These are phyloP conservation scores for Backusella macrospora DNA, from an alignment of 192 early-diverging fungal species.

Conservation along the genomic window DNA sequence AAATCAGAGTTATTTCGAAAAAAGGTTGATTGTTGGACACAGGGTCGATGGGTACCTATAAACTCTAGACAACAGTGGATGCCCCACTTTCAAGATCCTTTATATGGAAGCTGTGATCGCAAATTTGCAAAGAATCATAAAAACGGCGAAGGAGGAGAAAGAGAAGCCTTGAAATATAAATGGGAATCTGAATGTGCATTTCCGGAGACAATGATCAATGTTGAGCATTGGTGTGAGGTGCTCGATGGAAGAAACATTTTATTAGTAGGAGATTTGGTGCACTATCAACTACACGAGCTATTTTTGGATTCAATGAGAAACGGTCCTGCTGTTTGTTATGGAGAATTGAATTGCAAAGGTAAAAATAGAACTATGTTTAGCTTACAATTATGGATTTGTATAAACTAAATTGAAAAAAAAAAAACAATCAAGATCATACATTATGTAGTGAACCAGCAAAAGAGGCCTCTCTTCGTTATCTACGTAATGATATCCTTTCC, in stretches of 20 bases:
- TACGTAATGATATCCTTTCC: conserved; percentile 57
- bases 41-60: conserved; percentile 27
- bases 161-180: conserved; percentile 24
- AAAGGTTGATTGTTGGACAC: conserved; percentile 35
- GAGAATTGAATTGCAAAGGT: conserved; percentile 56
- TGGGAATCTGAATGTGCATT: conserved; percentile 28
- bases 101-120: conserved; percentile 36
- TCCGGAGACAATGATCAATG: background rate
- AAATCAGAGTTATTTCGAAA: background rate
- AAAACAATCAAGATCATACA: conserved; percentile 35
- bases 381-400: too few species aligned
- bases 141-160: background rate
- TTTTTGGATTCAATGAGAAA: conserved; percentile 56
- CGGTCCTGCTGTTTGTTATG: conserved; percentile 54
- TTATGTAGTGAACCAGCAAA: conserved; percentile 26
- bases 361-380: background rate
- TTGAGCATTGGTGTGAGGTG: conserved; percentile 40
- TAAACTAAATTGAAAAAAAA: background rate
- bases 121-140: conserved; percentile 3
- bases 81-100: conserved; percentile 38
- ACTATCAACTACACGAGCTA: conserved; percentile 58
- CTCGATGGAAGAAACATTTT: conserved; percentile 46
- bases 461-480: conserved; percentile 32
- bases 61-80: background rate
- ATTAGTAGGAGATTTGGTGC: conserved; percentile 52